Conservation (phyloP, 2,329 filamentous ascomycete genomes). For the Macroventuria anomochaeta region DNA sequence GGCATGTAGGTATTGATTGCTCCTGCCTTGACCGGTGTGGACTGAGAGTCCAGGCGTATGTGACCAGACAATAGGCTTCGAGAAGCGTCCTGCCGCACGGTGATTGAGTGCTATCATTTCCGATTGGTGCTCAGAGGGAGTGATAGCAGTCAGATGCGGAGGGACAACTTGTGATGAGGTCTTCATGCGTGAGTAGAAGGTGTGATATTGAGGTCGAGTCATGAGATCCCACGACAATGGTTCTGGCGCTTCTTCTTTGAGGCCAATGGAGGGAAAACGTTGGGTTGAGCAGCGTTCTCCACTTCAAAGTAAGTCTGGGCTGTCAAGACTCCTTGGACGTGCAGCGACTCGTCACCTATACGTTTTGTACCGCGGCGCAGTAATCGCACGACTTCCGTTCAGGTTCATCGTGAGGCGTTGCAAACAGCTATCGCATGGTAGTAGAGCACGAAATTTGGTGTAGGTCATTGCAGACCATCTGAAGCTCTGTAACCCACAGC, state of each 20-base stretch:
- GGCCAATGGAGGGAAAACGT: background rate
- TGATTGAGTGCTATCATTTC: background rate
- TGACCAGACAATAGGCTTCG: background rate
- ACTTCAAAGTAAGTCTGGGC: background rate
- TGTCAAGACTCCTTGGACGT: background rate
- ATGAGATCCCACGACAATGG: background rate
- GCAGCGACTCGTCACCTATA: background rate
- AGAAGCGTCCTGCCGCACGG: background rate
- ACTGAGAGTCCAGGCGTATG: background rate
- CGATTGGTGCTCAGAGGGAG: background rate
- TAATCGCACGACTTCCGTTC: background rate
- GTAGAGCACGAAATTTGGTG: background rate
- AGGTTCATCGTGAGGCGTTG: background rate
- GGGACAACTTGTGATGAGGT: background rate
- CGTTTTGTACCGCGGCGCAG: no score
- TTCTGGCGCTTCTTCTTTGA: constrained; percentile 1
- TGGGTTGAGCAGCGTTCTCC: background rate
- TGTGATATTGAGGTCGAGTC: background rate
- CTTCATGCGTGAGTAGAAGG: background rate
- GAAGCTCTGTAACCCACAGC: background rate
- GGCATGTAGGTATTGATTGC: background rate
- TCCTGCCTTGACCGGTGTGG: constrained; percentile 3
- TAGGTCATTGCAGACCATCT: background rate
- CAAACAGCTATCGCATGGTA: background rate
- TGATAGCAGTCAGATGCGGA: background rate